phyloP scores from a whole-genome alignment of 2,329 filamentous ascomycete genomes.

The Chaetothyriales sp. region DNA sequence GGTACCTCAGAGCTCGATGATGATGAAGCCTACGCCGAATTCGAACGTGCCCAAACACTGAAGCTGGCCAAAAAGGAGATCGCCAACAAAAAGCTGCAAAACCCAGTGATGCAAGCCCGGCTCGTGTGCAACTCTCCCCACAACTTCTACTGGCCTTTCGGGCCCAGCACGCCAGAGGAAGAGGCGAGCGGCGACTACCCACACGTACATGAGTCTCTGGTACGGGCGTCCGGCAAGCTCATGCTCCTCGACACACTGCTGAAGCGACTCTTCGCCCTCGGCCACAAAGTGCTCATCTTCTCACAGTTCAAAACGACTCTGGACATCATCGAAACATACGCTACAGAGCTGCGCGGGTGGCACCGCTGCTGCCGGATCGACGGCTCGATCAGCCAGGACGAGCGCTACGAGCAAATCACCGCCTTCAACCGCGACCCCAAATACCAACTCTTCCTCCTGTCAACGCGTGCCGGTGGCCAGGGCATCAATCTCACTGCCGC shows the following conservation, averaged over 20 bases:
- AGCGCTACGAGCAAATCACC: slow-evolving; percentile 56
- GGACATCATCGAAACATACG: slow-evolving; percentile 81
- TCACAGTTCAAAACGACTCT: slow-evolving; percentile 93
- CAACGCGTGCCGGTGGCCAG: slow-evolving; percentile 81
- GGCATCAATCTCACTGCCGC: slow-evolving; percentile 88
- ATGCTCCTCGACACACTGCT: slow-evolving; percentile 78
- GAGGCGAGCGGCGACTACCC: slow-evolving; percentile 32
- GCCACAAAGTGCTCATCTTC: slow-evolving; percentile 89
- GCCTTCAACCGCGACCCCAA: slow-evolving; percentile 55
- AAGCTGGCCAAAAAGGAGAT: slow-evolving; percentile 58
- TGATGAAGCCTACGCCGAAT: slow-evolving; percentile 23
- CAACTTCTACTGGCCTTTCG: slow-evolving; percentile 92
- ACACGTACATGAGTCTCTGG: slow-evolving; percentile 61
- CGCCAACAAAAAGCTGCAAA: slow-evolving; percentile 80
- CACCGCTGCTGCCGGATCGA: slow-evolving; percentile 71
- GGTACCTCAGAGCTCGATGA: background rate
- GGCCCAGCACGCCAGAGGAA: slow-evolving; percentile 50
- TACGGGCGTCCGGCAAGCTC: slow-evolving; percentile 91
- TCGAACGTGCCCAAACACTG: slow-evolving; percentile 20
- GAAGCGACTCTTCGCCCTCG: slow-evolving; percentile 55
- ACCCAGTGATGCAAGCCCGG: slow-evolving; percentile 80
- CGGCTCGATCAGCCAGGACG: slow-evolving; percentile 64
- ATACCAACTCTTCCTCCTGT: slow-evolving; percentile 69
- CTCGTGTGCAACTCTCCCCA: slow-evolving; percentile 88
- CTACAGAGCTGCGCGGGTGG: slow-evolving; percentile 62